Percentiles rank a stretch among this genome's conserved stretches.
Evolutionary conservation across 192 early-diverging fungal genomes (phyloP).

Genomic region (Chytriomyces sp.): DNA sequence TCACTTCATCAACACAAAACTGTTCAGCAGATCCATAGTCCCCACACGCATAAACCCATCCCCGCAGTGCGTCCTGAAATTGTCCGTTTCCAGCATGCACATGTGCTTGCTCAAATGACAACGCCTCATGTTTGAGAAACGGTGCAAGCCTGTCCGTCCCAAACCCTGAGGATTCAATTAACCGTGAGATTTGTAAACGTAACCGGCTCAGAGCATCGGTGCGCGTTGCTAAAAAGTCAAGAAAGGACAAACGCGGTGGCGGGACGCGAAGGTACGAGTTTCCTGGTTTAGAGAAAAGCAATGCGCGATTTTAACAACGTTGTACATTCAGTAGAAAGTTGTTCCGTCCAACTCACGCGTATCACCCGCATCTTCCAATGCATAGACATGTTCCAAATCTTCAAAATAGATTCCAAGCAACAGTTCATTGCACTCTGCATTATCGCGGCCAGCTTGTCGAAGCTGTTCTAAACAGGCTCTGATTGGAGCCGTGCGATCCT

Average conservation of each 20-base stretch:
- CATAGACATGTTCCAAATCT: constrained; percentile 7
- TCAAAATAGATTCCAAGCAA: constrained; percentile 14
- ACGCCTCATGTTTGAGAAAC: too few species aligned
- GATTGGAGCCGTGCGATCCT: constrained; percentile 7
- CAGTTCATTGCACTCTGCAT: not conserved
- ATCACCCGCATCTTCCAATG: not conserved
- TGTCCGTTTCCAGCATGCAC: not conserved
- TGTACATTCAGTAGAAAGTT: not conserved
- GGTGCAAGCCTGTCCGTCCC: too few species aligned
- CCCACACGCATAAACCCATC: constrained; percentile 13
- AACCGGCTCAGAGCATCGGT: not conserved
- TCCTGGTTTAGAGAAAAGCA: constrained; percentile 17
- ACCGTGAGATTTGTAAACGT: too few species aligned
- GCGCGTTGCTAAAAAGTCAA: not conserved
- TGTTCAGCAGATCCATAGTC: constrained; percentile 20
- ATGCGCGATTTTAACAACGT: not conserved
- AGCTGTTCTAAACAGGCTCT: constrained; percentile 35
- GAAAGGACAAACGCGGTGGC: not conserved
- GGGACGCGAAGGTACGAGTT: not conserved
- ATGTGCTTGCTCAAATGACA: not conserved
- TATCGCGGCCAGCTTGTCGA: too few species aligned
- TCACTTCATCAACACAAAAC: not conserved
- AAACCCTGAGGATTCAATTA: not conserved
- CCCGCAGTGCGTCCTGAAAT: not conserved
- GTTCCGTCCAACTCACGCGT: not conserved